Evolutionary conservation across 2,329 filamentous ascomycete species (phyloP), one percentile per base, ranked within the genome.

Genomic region (Ophiostoma tasmaniense): DNA sequence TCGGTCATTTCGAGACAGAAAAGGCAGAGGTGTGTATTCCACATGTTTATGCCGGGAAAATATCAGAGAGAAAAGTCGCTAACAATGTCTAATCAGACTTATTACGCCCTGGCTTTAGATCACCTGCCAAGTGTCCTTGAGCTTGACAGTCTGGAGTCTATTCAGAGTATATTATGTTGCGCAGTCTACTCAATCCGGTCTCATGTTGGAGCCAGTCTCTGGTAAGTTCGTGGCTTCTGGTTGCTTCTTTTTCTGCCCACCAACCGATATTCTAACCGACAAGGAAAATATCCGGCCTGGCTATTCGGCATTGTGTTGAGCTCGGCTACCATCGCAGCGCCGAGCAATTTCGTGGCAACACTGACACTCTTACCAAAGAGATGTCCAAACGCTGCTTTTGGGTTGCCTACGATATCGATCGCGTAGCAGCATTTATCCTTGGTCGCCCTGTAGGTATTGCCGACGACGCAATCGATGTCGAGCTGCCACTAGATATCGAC

Each of bases 361-460:
- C 65, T 10, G 65, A 45, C 25, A 14, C 69, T 1, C 68, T 76
- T 1, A 71, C 70, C 7, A 64, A 70, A 20, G 73, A 77, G 66
- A 71, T 76, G 69, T 70, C 71, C 25, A 75, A 74, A 66, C 69
- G 76, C 28, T 72, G 70, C 2, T 77, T 76, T 50, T 77, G 76
- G 75, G 70, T 71, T 30, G 73, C 75, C 17, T 75, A 75, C 45
- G 73, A 71, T 30, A 71, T 76, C 20, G 74, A 76, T 33, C 71
- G 72, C 22, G 70, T 71, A 8, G 72, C 71, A 5, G 74, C 74
- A 0, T 67, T 75, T 25, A 73, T 71, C 35, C 69, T 76, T 5
- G 75, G 75, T 0, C 69, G 76, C 6, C 76, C 76, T 1, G 69
- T 75, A 13, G n/a, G n/a, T 10, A 37, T 66, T 74, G 70, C 59